Base-by-base conservation (phyloP, 768 basidiomycete species). In the Mycena floridula region DNA sequence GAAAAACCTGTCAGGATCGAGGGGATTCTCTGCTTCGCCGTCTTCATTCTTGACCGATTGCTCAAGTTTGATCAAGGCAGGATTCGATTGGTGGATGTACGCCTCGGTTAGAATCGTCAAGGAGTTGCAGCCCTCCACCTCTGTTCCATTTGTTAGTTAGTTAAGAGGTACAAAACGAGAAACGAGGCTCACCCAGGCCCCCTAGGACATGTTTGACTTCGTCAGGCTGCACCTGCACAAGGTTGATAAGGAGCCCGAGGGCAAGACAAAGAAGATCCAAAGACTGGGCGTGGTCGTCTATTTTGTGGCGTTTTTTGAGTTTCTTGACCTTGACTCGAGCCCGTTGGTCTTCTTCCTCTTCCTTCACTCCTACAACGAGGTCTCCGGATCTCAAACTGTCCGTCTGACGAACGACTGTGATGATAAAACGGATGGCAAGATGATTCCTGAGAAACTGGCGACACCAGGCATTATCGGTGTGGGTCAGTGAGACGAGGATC, bases 261-360 rank as follows among this genome's bases (percentile, higher is more conserved):
- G 81, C 74, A 22, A 91, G 79, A 58, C 87, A 90, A 4, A 89
- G 65, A 25, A 74, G 69, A 56, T 91, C 89, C n/a, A 86, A 66
- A 3, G 72, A 63, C 28, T 74, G 68, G 4, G 70, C 64, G 0
- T n/a, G n/a, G n/a, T n/a, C 51, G 13, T 25, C 38, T 25, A 18
- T 20, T 22, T 23, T 35, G 40, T 53, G 49, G 13, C 22, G 25
- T 13, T 48, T 48, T 43, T 28, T 44, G 47, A 54, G 57, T 11
- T 53, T 55, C 30, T 25, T 51, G 50, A 41, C 11, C 11, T 28
- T 16, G n/a, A n/a, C n/a, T n/a, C n/a, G n/a, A n/a, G n/a, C 35
- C 25, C 37, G 36, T 32, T 26, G 57, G 39, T 37, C 51, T 48
- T 16, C 45, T 8, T 9, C 36, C 20, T 47, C 24, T 25, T 16